A percentile compares a stretch with the other conserved stretches of the same genome.
These are phyloP conservation scores for Acrocalymma vagum DNA, from an alignment of 2,329 filamentous ascomycete species.

Conservation along the genomic window DNA sequence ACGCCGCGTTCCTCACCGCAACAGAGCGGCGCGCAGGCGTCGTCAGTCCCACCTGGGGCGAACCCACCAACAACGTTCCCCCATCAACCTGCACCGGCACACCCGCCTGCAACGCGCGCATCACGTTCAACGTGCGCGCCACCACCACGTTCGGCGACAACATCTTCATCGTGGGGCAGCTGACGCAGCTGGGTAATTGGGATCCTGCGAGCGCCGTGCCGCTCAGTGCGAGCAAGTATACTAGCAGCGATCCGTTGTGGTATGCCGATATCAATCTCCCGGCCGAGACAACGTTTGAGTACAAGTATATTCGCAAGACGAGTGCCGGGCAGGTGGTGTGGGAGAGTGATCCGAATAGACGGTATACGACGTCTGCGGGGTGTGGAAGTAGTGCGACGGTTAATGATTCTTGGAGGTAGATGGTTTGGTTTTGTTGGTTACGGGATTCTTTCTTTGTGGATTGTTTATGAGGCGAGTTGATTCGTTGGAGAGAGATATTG, in stretches of 20 bases:
- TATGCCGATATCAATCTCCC: slow-evolving; percentile 47
- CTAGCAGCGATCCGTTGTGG: slow-evolving; percentile 56
- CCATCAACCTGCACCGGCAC: slow-evolving; percentile 29
- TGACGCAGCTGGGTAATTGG: slow-evolving; percentile 55
- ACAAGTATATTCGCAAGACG: slow-evolving; percentile 57
- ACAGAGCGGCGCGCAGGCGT: slow-evolving; percentile 21
- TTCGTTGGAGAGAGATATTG: too few relatives aligned
- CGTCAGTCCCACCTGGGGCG: slow-evolving; percentile 23
- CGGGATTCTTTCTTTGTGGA: too few relatives aligned
- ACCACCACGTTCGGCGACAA: slow-evolving; percentile 59
- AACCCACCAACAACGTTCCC: slow-evolving; percentile 56
- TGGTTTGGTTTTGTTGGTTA: too few relatives aligned
- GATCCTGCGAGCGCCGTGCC: slow-evolving; percentile 47
- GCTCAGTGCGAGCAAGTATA: slow-evolving; percentile 54
- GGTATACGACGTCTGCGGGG: slow-evolving; percentile 36
- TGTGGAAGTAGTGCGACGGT: slow-evolving; percentile 26
- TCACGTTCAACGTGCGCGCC: slow-evolving; percentile 59
- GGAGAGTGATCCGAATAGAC: slow-evolving; percentile 55
- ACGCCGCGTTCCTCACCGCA: slow-evolving; percentile 71
- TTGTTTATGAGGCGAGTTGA: too few relatives aligned
- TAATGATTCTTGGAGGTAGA: slow-evolving; percentile 30
- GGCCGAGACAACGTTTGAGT: slow-evolving; percentile 51
- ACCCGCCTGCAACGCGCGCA: slow-evolving; percentile 29
- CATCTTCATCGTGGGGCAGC: slow-evolving; percentile 55
- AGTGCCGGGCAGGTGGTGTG: slow-evolving; percentile 54